Evolutionary conservation across 1,284 basidiomycete species (phyloP).

Genomic region (Blastosporella zonata): DNA sequence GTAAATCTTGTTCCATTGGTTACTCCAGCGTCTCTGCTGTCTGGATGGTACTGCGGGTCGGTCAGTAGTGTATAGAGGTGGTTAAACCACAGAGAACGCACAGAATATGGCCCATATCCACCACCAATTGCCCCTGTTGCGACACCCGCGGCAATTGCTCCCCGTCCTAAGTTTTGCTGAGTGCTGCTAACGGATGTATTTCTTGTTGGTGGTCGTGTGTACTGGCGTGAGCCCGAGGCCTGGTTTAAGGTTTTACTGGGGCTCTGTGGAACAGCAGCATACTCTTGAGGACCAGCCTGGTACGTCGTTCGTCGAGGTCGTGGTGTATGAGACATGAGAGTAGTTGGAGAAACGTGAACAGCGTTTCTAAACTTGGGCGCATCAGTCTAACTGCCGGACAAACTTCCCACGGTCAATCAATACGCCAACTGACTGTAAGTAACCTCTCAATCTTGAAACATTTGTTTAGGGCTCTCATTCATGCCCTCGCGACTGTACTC

Average conservation of each 20-base stretch:
- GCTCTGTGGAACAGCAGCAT: slow-evolving; percentile 34
- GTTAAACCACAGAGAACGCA: slow-evolving; percentile 35
- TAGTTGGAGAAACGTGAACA: slow-evolving; percentile 22
- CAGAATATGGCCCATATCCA: slow-evolving; percentile 78
- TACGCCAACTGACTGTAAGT: neutral
- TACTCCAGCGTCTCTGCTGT: slow-evolving; percentile 39
- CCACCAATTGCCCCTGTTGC: slow-evolving; percentile 71
- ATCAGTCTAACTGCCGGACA: neutral
- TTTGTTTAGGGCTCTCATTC: no score
- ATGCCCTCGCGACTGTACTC: no score
- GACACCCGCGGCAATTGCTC: slow-evolving; percentile 64
- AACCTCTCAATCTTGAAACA: slow-evolving; percentile 1
- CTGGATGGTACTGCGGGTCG: slow-evolving; percentile 53
- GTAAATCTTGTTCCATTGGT: slow-evolving; percentile 58
- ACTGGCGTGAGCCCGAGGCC: slow-evolving; percentile 16
- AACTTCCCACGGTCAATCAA: slow-evolving; percentile 16
- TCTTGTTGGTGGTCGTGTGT: slow-evolving; percentile 25
- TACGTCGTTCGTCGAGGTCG: slow-evolving; percentile 31
- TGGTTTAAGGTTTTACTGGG: slow-evolving; percentile 19
- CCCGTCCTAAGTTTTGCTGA: slow-evolving; percentile 35
- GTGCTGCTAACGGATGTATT: slow-evolving; percentile 23
- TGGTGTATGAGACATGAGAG: slow-evolving; percentile 32
- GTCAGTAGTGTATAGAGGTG: slow-evolving; percentile 9
- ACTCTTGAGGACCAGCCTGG: slow-evolving; percentile 29
- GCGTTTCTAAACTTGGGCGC: slow-evolving; percentile 14